Percentiles rank a stretch among this genome's conserved stretches.
phyloP scores from a whole-genome alignment of 225 moss, liverwort and hornwort species.

The Bryum argenteum region DNA sequence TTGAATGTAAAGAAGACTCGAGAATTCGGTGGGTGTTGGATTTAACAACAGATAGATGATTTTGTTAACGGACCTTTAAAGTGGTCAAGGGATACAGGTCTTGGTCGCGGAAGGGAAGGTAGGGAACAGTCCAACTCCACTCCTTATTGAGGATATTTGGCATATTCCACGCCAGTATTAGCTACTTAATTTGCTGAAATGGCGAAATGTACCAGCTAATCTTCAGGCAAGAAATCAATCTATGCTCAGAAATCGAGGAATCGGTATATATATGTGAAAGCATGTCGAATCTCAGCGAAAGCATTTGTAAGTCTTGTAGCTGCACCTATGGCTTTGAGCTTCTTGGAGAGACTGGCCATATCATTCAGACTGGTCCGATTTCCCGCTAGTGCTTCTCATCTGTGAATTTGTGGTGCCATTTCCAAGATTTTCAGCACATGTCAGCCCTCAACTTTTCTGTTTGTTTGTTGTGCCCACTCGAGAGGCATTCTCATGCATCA shows the following conservation, averaged over 20 bases:
- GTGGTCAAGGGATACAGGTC: neutral
- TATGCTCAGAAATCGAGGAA: neutral
- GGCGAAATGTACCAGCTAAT: slow-evolving; percentile 2
- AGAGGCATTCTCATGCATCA: too few relatives aligned
- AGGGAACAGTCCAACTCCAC: neutral
- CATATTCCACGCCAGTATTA: neutral
- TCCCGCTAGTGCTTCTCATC: neutral
- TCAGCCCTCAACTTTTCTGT: neutral
- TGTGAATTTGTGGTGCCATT: neutral
- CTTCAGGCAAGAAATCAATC: neutral
- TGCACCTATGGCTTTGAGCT: neutral
- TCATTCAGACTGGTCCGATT: neutral
- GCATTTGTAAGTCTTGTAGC: neutral
- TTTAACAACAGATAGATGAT: neutral
- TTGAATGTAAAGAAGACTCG: neutral
- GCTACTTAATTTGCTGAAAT: neutral
- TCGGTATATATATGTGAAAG: neutral
- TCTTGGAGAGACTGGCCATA: neutral
- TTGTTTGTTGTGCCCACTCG: too few relatives aligned
- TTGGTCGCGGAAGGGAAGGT: neutral
- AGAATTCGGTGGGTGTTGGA: neutral
- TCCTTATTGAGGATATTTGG: neutral
- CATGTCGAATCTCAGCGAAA: slow-evolving; percentile 2
- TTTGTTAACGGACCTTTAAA: neutral
- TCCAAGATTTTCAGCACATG: neutral